phyloP scores from a whole-genome alignment of 768 basidiomycete species.

The Chalciporus sphaerocephalus region DNA sequence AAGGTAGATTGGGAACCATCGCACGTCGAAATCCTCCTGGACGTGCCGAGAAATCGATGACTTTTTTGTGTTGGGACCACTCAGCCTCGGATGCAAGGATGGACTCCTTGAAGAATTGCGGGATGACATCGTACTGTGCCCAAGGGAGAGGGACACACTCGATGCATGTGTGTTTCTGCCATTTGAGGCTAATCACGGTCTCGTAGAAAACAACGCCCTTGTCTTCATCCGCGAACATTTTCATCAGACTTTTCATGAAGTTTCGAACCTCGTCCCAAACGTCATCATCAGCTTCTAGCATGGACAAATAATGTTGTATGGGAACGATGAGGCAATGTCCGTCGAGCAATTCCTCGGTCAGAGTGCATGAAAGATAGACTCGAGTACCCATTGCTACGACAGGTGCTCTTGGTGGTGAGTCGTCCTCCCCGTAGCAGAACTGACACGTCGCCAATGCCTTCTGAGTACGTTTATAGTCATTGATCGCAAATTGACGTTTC shows the following conservation, averaged over 20 bases:
- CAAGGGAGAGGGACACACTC: slow-evolving; percentile 93
- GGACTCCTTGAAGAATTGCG: slow-evolving; percentile 97
- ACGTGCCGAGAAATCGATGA: slow-evolving; percentile 87
- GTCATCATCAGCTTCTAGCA: slow-evolving; percentile 93
- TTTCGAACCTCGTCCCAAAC: slow-evolving; percentile 96
- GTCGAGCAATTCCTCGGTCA: slow-evolving; percentile 79
- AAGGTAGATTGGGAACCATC: slow-evolving; percentile 95
- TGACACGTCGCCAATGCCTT: slow-evolving; percentile 80
- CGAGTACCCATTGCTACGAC: slow-evolving; percentile 89
- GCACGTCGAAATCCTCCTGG: slow-evolving; percentile 92
- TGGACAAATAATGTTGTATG: slow-evolving; percentile 87
- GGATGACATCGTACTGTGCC: slow-evolving; percentile 80
- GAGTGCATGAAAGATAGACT: slow-evolving; percentile 85
- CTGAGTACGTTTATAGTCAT: slow-evolving; percentile 94
- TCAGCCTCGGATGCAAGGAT: slow-evolving; percentile 90
- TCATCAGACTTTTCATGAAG: slow-evolving; percentile 91
- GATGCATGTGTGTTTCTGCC: slow-evolving; percentile 88
- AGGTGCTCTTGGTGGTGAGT: slow-evolving; percentile 81
- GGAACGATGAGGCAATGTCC: slow-evolving; percentile 97
- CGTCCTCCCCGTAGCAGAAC: slow-evolving; percentile 92
- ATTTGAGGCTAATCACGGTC: slow-evolving; percentile 80
- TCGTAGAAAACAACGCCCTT: slow-evolving; percentile 96
- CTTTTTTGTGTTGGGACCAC: slow-evolving; percentile 97
- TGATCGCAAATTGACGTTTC: slow-evolving; percentile 95
- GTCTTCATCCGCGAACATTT: slow-evolving; percentile 89